Evolutionary conservation across 1,284 basidiomycete genomes (phyloP).

Genomic region (Trametes hirsuta): DNA sequence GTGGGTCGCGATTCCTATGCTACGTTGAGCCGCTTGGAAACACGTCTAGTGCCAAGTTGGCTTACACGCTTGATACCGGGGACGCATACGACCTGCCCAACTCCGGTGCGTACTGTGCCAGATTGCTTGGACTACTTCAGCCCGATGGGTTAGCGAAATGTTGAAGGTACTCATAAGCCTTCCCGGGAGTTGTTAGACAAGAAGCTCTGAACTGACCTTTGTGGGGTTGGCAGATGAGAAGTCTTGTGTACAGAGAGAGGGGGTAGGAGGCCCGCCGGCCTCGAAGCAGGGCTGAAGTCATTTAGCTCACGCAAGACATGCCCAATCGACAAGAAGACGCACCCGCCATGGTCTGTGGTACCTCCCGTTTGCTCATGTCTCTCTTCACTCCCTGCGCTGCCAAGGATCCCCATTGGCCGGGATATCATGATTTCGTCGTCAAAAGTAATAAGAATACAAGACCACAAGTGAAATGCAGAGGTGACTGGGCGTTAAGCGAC

Average conservation of each 20-base stretch:
- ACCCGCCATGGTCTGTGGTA: slow-evolving; percentile 10
- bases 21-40: not conserved
- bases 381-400: not conserved
- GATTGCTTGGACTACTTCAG: slow-evolving; percentile 49
- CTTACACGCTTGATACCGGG: slow-evolving; percentile 47
- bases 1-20: slow-evolving; percentile 10
- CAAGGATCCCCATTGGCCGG: slow-evolving; percentile 1
- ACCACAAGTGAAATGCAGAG: not conserved
- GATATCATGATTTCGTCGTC: slow-evolving; percentile 15
- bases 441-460: not conserved
- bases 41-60: not conserved
- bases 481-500: slow-evolving; percentile 2
- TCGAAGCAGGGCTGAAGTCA: slow-evolving; percentile 1
- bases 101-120: slow-evolving; percentile 43
- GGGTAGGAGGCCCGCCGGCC: slow-evolving; percentile 17
- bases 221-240: slow-evolving; percentile 64
- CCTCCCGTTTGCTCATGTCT: not conserved
- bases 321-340: not conserved
- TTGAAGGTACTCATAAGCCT: no score
- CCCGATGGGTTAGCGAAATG: not conserved
- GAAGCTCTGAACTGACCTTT: slow-evolving; percentile 47
- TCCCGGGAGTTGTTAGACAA: not conserved
- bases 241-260: slow-evolving; percentile 25
- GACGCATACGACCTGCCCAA: slow-evolving; percentile 42
- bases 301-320: not conserved